A percentile compares a stretch with the other conserved stretches of the same genome.
phyloP scores from a whole-genome alignment of 495 filamentous ascomycete genomes.

The Talaromyces stipitatus region DNA sequence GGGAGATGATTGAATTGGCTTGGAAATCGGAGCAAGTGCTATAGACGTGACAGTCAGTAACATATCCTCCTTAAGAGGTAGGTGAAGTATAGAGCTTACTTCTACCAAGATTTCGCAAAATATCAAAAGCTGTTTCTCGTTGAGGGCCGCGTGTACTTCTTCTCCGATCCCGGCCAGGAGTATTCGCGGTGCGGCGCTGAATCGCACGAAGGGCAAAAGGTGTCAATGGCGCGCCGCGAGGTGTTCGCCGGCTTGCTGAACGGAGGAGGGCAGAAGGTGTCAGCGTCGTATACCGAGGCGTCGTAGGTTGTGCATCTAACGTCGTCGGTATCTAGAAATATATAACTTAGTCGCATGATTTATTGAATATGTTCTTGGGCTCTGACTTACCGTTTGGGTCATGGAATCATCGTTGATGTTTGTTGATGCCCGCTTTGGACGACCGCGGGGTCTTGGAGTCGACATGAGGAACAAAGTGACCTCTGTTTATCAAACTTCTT shows the following conservation, averaged over 20 bases:
- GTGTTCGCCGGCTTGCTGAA: slow-evolving; percentile 27
- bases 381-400: not conserved
- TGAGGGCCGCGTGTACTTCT: slow-evolving; percentile 54
- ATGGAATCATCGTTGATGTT: slow-evolving; percentile 1
- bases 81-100: slow-evolving; percentile 13
- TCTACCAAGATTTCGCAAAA: slow-evolving; percentile 58
- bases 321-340: not conserved
- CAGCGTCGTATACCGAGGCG: slow-evolving; percentile 28
- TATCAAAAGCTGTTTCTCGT: slow-evolving; percentile 69
- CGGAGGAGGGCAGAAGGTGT: slow-evolving; percentile 28
- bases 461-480: slow-evolving; percentile 16
- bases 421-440: slow-evolving; percentile 6
- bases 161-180: slow-evolving; percentile 59
- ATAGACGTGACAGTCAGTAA: slow-evolving; percentile 8
- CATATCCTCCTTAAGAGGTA: not conserved
- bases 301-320: slow-evolving; percentile 17
- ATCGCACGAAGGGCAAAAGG: slow-evolving; percentile 68
- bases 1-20: slow-evolving; percentile 54
- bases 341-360: not conserved
- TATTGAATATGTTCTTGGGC: not conserved
- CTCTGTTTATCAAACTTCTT: not conserved
- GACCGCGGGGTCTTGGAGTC: slow-evolving; percentile 30
- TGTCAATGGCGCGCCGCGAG: slow-evolving; percentile 46
- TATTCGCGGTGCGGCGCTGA: slow-evolving; percentile 68
- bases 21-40: slow-evolving; percentile 52